These are phyloP conservation scores for Gardenia jasminoides DNA, from an alignment of 257 asterid genomes.

Conservation along the genomic window DNA sequence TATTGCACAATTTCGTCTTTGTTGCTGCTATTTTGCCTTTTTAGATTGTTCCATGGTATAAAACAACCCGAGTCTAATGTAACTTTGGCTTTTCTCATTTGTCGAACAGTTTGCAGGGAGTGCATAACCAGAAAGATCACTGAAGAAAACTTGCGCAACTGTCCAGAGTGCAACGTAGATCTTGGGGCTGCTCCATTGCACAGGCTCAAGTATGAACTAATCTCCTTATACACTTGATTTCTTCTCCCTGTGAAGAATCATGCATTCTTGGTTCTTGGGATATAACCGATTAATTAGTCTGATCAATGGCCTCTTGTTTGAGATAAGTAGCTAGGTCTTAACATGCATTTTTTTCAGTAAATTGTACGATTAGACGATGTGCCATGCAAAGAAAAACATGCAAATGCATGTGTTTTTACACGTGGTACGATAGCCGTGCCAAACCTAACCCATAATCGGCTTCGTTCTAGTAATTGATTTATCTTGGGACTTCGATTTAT, in stretches of 20 bases:
- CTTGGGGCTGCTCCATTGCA: conserved; percentile 64
- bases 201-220: conserved; percentile 52
- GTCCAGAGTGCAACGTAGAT: conserved; percentile 53
- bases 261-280: no score
- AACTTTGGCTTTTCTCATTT: not conserved
- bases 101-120: conserved; percentile 51
- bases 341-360: not conserved
- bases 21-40: not conserved
- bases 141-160: conserved; percentile 41
- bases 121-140: conserved; percentile 53
- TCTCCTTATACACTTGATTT: not conserved
- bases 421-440: not conserved
- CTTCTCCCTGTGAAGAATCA: not conserved
- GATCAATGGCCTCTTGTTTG: not conserved
- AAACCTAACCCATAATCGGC: no score
- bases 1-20: not conserved
- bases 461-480: no score
- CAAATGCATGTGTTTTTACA: not conserved
- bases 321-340: not conserved
- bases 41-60: not conserved
- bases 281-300: not conserved
- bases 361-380: not conserved
- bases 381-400: not conserved
- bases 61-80: not conserved
- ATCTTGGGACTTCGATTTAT: no score